phyloP scores from a whole-genome alignment of 2,329 filamentous ascomycete genomes.

The Myriosclerotinia duriaeana region DNA sequence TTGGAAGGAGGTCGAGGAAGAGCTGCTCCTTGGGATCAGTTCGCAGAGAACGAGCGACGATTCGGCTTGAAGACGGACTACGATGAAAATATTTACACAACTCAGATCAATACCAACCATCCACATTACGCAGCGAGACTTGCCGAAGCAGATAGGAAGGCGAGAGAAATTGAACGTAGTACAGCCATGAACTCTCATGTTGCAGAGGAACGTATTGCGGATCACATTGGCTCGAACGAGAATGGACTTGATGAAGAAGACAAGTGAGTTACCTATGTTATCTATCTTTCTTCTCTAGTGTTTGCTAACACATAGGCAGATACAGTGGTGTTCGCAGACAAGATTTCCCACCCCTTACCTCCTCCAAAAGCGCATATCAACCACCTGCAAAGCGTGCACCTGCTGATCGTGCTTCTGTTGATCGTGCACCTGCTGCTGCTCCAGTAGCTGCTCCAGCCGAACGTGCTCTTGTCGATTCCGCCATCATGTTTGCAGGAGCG shows the following conservation, averaged over 20 bases:
- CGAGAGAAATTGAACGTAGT: slow-evolving; percentile 83
- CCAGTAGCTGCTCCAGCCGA: slow-evolving; percentile 3
- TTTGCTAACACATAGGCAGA: slow-evolving; percentile 45
- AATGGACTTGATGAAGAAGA: slow-evolving; percentile 83
- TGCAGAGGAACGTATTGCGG: slow-evolving; percentile 81
- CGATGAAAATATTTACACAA: slow-evolving; percentile 93
- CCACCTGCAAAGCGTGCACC: slow-evolving; percentile 85
- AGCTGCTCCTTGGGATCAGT: slow-evolving; percentile 78
- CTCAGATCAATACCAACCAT: slow-evolving; percentile 78
- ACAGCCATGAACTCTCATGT: slow-evolving; percentile 75
- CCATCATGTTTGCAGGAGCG: slow-evolving; percentile 86
- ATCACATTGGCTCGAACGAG: slow-evolving; percentile 61
- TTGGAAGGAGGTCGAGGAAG: slow-evolving; percentile 55
- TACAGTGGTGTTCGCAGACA: slow-evolving; percentile 89
- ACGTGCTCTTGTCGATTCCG: slow-evolving; percentile 68
- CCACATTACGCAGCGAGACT: slow-evolving; percentile 77
- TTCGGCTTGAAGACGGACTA: slow-evolving; percentile 90
- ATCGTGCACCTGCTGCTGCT: slow-evolving; percentile 57
- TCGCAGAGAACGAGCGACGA: slow-evolving; percentile 80
- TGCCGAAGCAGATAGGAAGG: slow-evolving; percentile 78
- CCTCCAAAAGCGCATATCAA: slow-evolving; percentile 71
- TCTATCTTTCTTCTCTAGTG: neutral
- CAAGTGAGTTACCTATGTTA: slow-evolving; percentile 58
- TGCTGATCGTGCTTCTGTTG: slow-evolving; percentile 68
- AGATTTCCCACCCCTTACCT: slow-evolving; percentile 65